Evolutionary conservation across 2,329 filamentous ascomycete species (phyloP), one percentile per base, ranked within the genome.

Genomic region (Aspergillus piperis): DNA sequence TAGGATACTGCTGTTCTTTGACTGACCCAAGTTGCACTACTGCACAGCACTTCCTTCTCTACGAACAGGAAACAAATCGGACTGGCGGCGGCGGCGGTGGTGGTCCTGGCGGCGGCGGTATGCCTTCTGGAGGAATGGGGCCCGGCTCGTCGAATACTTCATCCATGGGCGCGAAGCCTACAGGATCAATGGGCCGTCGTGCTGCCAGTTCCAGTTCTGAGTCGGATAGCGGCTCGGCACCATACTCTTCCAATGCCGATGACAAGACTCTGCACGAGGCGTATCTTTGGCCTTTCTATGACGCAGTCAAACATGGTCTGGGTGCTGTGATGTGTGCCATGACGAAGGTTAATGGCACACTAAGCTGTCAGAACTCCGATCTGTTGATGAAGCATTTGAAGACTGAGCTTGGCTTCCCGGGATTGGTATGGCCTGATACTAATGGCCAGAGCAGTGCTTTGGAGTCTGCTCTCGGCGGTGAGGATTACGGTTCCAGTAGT

Each of bases 281-380:
- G n/a, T 63, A 65, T 30, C 59, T 60, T 4, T 65, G 57, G 41
- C 57, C 61, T 1, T 65, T 65, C 48, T 63, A 63, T 49, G 63
- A 65, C 11, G 49, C 61, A 1, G 50, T 63, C 8, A 55, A 58
- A 6, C 53, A 59, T 32, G 62, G 62, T 5, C 53, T 65, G 8
- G 61, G 61, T 5, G 59, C 56, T 27, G 59, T 65, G 6, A 65
- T 65, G 63, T 65, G 63, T 48, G 60, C 63, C 5, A 63, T 63
- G 51, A 62, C 60, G 5, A 63, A 61, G 8, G 27, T 56, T 21
- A 62, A 63, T 41, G 53, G 57, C 27, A 58, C 58, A 2, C 21
- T 57, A 3, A 54, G 52, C 3, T 62, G 63, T 3, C 30, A 60
- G 21, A 65, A 59, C 41, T 63, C 62, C 2, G 39, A 59, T n/a